Conservation (phyloP, 352 stramenopile species). For the Phytophthora kernoviae region DNA sequence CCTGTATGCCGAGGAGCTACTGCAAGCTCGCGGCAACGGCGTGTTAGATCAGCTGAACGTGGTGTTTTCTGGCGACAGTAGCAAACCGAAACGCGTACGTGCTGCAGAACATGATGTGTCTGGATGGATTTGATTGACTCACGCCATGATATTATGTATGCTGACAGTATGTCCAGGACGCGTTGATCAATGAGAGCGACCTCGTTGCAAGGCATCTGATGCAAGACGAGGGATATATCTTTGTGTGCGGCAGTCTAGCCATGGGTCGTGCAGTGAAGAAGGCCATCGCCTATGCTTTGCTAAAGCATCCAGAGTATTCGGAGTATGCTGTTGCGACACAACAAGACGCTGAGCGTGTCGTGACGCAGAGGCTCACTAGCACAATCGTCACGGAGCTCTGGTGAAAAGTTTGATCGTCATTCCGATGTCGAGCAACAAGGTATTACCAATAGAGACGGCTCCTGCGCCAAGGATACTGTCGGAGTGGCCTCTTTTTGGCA, state of each 20-base stretch:
- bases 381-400: slow-evolving; percentile 78
- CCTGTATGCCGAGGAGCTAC: slow-evolving; percentile 72
- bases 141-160: slow-evolving; percentile 4
- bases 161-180: slow-evolving; percentile 76
- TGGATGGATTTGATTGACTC: slow-evolving; percentile 1
- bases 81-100: slow-evolving; percentile 52
- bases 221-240: slow-evolving; percentile 63
- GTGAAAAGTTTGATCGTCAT: slow-evolving; percentile 35
- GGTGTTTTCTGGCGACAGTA: slow-evolving; percentile 54
- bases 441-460: slow-evolving; percentile 1
- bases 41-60: slow-evolving; percentile 64
- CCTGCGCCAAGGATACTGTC: neutral
- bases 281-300: slow-evolving; percentile 52
- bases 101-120: slow-evolving; percentile 1
- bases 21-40: slow-evolving; percentile 36
- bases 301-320: slow-evolving; percentile 44
- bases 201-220: slow-evolving; percentile 66
- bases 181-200: slow-evolving; percentile 55
- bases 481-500: neutral
- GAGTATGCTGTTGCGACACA: slow-evolving; percentile 28
- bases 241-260: slow-evolving; percentile 75
- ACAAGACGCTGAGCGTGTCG: slow-evolving; percentile 46
- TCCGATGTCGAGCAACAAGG: slow-evolving; percentile 1
- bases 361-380: slow-evolving; percentile 46
- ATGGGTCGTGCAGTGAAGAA: slow-evolving; percentile 84